Base-by-base conservation (phyloP, 306 rosid species). In the Prunus salicina region DNA sequence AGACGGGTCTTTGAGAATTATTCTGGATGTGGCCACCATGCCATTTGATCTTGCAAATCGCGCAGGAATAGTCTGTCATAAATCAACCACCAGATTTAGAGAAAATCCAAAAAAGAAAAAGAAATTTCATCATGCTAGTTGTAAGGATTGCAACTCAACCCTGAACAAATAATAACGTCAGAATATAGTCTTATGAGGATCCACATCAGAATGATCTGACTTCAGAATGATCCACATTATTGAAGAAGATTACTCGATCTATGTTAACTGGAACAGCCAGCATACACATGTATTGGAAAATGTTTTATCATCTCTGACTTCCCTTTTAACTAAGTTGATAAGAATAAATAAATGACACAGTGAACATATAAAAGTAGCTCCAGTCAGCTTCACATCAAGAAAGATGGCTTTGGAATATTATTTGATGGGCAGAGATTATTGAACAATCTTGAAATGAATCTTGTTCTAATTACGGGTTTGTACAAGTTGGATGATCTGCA, bases 321-420 rank as follows among this genome's bases (percentile, higher is more conserved):
- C 62, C 11, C 63, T 38, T 12, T 70, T 38, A 51, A 70, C 7
- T 30, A 50, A 28, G 74, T 16, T 70, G 47, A n/a, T 30, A 70
- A 10, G 7, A 51, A 55, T 19, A 32, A 43, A 73, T 14, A 11
- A 46, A 56, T 46, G 64, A 45, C 79, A 20, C 12, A 20, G 62
- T 30, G 41, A 65, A 47, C 3, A 30, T 56, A 62, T 78, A 14
- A 24, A 46, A 73, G 45, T 13, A 32, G 11, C 75, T 57, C 30
- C 11, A 47, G 71, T 67, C 64, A 80, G 75, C 58, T 80, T 67
- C 46, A 64, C 75, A 67, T 64, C 60, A n/a, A 28, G 47, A 45
- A 46, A 73, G 41, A 65, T 27, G 67, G 69, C 70, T 73, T 79
- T 22, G 43, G 9, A 34, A 34, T 32, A 43, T 58, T 73, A 47